Percentiles rank a stretch among this genome's conserved stretches.
Evolutionary conservation across 257 asterid species (phyloP).

Genomic region (Agastache rugosa): DNA sequence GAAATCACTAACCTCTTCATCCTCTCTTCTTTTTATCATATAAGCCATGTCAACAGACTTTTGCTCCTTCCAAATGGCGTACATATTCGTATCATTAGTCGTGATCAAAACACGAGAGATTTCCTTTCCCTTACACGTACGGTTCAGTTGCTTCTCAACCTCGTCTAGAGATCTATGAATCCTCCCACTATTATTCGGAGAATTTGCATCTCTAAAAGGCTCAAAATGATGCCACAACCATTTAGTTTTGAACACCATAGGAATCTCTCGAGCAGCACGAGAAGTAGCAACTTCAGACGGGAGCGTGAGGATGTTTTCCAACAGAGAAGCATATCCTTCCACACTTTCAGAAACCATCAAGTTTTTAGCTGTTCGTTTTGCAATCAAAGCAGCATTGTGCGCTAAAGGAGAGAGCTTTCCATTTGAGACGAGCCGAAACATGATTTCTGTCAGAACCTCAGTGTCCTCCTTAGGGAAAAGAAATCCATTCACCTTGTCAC

Average conservation of each 20-base stretch:
- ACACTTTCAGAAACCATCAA: slow-evolving; percentile 81
- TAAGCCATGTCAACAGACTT: slow-evolving; percentile 51
- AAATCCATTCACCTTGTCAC: slow-evolving; percentile 76
- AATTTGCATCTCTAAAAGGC: slow-evolving; percentile 34
- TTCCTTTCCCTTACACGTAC: slow-evolving; percentile 45
- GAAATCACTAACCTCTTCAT: slow-evolving; percentile 68
- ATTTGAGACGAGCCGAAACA: slow-evolving; percentile 65
- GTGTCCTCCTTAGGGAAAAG: slow-evolving; percentile 71
- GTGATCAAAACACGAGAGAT: slow-evolving; percentile 32
- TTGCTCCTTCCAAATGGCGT: slow-evolving; percentile 83
- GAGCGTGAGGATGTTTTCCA: slow-evolving; percentile 69
- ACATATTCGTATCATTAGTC: slow-evolving; percentile 48
- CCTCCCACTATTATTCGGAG: slow-evolving; percentile 37
- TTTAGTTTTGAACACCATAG: slow-evolving; percentile 54
- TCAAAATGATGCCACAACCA: slow-evolving; percentile 78
- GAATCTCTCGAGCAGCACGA: slow-evolving; percentile 50
- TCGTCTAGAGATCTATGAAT: slow-evolving; percentile 40
- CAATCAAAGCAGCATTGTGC: slow-evolving; percentile 62
- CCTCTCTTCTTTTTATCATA: slow-evolving; percentile 76
- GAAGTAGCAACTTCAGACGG: slow-evolving; percentile 79
- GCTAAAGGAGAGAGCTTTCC: slow-evolving; percentile 78
- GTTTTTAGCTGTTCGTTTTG: slow-evolving; percentile 65
- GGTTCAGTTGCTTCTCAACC: slow-evolving; percentile 62
- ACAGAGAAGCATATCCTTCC: slow-evolving; percentile 73
- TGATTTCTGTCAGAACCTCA: slow-evolving; percentile 48